Evolutionary conservation across 2,329 filamentous ascomycete species (phyloP).

Genomic region (Pseudogymnoascus sp.): DNA sequence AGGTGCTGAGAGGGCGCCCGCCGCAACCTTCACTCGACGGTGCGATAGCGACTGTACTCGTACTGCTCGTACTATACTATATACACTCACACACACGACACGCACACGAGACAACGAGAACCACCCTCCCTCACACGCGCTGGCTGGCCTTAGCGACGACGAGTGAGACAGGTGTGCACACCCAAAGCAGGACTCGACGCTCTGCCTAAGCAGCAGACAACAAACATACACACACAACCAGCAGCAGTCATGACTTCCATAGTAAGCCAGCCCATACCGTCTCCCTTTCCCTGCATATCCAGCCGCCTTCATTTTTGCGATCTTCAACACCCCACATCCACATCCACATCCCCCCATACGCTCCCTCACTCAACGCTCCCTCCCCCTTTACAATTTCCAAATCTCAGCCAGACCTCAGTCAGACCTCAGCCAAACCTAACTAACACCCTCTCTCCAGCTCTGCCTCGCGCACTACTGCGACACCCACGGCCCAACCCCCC

Average conservation of each 20-base stretch:
- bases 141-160: not conserved
- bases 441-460: constrained; percentile 38
- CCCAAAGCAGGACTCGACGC: not conserved
- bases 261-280: constrained; percentile 22
- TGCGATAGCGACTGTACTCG: not conserved
- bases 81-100: not conserved
- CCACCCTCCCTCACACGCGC: not conserved
- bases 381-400: not conserved
- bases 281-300: not conserved
- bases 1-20: not conserved
- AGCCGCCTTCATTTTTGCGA: not conserved
- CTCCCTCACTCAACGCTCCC: not conserved
- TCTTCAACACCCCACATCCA: not conserved
- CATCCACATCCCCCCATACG: not conserved
- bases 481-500: constrained; percentile 58
- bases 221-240: not conserved
- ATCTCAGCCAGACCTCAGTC: too few relatives aligned
- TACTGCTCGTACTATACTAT: not conserved
- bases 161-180: not conserved
- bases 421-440: not conserved
- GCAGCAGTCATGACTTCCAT: constrained; percentile 26
- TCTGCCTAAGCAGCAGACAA: not conserved
- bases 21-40: not conserved
- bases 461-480: constrained; percentile 66
- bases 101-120: not conserved